Conservation (phyloP, 306 rosid genomes). For the Myrica gale region DNA sequence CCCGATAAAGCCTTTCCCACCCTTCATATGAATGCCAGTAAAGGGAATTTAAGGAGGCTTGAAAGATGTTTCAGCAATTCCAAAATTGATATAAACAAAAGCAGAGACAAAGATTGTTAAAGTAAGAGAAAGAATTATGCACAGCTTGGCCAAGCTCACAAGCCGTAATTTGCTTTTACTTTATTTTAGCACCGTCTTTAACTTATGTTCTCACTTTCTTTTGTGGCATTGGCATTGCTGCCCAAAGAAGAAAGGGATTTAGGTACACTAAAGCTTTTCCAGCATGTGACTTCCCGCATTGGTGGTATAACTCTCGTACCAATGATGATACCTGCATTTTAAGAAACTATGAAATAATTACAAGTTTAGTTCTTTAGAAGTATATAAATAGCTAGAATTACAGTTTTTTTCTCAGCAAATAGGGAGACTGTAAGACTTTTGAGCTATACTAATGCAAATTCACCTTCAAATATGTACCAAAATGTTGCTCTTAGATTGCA, state of each 20-base stretch:
- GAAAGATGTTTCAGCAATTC: not conserved
- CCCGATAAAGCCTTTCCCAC: no score
- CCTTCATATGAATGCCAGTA: not conserved
- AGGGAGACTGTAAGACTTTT: not conserved
- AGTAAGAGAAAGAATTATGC: slow-evolving; percentile 31
- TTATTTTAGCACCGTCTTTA: slow-evolving; percentile 29
- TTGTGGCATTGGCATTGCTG: slow-evolving; percentile 43
- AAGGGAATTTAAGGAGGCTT: slow-evolving; percentile 6
- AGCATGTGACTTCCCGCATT: not conserved
- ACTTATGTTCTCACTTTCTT: slow-evolving; percentile 26
- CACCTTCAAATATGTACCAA: not conserved
- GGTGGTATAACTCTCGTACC: not conserved
- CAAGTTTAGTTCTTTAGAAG: not conserved
- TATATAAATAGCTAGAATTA: not conserved
- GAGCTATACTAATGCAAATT: not conserved
- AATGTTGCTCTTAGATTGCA: no score
- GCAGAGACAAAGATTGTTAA: slow-evolving; percentile 13
- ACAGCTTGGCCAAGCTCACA: slow-evolving; percentile 26
- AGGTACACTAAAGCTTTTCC: not conserved
- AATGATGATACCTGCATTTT: not conserved
- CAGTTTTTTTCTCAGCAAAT: not conserved
- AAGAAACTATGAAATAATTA: not conserved
- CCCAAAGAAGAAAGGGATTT: slow-evolving; percentile 53
- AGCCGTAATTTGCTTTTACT: slow-evolving; percentile 32
- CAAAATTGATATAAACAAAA: slow-evolving; percentile 6